These are phyloP conservation scores for Kernera saxatilis DNA, from an alignment of 345 rosid genomes.

Conservation along the genomic window DNA sequence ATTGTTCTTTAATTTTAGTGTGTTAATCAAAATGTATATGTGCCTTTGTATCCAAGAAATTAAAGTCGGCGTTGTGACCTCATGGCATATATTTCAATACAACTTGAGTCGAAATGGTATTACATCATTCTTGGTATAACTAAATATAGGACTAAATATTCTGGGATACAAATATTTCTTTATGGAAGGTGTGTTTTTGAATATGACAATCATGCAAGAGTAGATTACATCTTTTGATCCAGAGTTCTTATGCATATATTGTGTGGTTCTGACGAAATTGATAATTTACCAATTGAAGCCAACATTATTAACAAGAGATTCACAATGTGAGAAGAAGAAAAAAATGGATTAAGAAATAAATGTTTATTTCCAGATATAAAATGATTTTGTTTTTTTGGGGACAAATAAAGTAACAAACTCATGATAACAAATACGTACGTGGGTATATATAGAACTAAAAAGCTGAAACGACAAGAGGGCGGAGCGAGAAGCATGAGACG, in stretches of 20 bases:
- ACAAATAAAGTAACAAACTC: slow-evolving; percentile 6
- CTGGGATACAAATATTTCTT: too few species aligned
- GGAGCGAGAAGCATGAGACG: slow-evolving; percentile 23
- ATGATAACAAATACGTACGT: slow-evolving; percentile 9
- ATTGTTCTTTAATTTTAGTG: too few species aligned
- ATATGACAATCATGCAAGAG: not conserved
- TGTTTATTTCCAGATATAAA: slow-evolving; percentile 9
- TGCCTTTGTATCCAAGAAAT: too few species aligned
- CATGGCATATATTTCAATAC: too few species aligned
- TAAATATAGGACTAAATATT: too few species aligned
- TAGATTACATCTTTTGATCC: not conserved
- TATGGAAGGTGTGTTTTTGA: not conserved
- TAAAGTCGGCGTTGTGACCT: too few species aligned
- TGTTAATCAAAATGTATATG: too few species aligned
- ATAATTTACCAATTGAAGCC: not conserved
- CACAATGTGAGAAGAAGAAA: too few species aligned
- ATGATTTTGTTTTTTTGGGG: not conserved
- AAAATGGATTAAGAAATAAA: not conserved
- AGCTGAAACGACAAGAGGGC: slow-evolving; percentile 11
- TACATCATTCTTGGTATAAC: too few species aligned
- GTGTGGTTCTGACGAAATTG: not conserved
- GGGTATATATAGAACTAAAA: not conserved
- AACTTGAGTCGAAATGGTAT: too few species aligned
- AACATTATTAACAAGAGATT: not conserved
- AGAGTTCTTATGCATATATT: not conserved